Evolutionary conservation across 495 filamentous ascomycete species (phyloP), one percentile per base, ranked within the genome.

Genomic region (Talaromyces wortmannii): DNA sequence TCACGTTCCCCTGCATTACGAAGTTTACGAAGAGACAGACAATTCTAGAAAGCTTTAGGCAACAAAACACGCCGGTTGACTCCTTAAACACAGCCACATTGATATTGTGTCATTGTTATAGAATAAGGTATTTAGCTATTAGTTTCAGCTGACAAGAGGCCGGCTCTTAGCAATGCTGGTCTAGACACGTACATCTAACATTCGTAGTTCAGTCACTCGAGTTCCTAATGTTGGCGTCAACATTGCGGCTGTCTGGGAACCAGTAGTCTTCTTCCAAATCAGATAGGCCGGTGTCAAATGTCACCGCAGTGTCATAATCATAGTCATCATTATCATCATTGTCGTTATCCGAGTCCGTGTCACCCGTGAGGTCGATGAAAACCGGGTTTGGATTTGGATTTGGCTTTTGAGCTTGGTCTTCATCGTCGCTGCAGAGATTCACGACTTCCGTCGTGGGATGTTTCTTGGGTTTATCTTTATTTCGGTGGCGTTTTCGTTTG

Each of bases 221-320:
- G 17, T 60, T 16, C 2, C 55, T 48, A 29, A 73, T 52, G 42
- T 75, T 75, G 0, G 72, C 57, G 53, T 75, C 63, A 13, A 72
- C 57, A 1, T 52, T 18, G 6, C 57, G 57, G 49, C 61, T 73
- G n/a, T 58, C 57, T 16, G 72, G 76, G 68, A 72, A 78, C 77
- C 76, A 79, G 50, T 71, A 63, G 48, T 79, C 74, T 16, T 79
- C 73, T 70, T 66, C 0, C 67, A 42, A 4, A 61, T 50, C 48
- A 72, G 62, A 13, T 59, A 53, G 11, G 40, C 55, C 15, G 45
- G 18, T 4, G 23, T 4, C 23, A 23, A 23, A 23, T 23, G 1
- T 4, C 23, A 23, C 23, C 1, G 23, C 4, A 23, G 23, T 23
- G 23, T 23, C 23, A 23, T 23, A 23, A 23, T 23, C 23, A 15